Evolutionary conservation across 352 stramenopile genomes (phyloP), one percentile per base, ranked within the genome.

Genomic region (Phytophthora boehmeriae): DNA sequence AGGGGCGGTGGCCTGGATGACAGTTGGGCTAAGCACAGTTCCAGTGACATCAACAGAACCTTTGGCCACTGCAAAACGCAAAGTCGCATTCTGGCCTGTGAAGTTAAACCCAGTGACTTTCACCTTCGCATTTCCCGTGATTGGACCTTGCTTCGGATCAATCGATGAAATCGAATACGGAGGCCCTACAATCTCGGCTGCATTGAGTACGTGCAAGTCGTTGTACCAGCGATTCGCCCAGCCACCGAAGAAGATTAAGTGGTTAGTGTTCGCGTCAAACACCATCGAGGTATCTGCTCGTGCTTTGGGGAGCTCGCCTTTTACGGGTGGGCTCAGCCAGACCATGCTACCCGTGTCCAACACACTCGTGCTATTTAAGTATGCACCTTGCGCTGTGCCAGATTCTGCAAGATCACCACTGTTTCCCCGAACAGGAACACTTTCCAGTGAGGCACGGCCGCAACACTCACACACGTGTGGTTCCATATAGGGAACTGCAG

Each of bases 361-460:
- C 19, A 98, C 91, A 27, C 93, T 68, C 13, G 98, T 84, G 30
- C 89, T 93, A 57, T 97, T 98, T 28, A 92, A 65, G 49, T 96
- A 97, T 19, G 82, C 84, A 11, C 93, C 94, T 74, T 96, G 92
- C 0, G 89, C 88, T 1, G 90, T 93, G 11, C 78, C 75, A 0
- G 92, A 87, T 43, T 97, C 88, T 6, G 85, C 78, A 2, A 98
- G 68, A 65, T 98, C 92, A 10, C 96, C 96, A 41, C 89, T 98
- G 70, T 98, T 98, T 32, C 97, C 97, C 97, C 97, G 74, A 99
- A 99, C 52, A 98, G 83, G 61, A 99, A 99, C 2, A 99, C 80
- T 67, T 99, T 98, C 95, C 95, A 98, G 72, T 98, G 73, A 3
- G 97, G 97, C n/a, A 99, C 96, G 27, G 97, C 96, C 17, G 85